Percentiles rank a stretch among this genome's conserved stretches.
Conservation (phyloP, 176 grass and related monocot genomes). For the Thalia dealbata region DNA sequence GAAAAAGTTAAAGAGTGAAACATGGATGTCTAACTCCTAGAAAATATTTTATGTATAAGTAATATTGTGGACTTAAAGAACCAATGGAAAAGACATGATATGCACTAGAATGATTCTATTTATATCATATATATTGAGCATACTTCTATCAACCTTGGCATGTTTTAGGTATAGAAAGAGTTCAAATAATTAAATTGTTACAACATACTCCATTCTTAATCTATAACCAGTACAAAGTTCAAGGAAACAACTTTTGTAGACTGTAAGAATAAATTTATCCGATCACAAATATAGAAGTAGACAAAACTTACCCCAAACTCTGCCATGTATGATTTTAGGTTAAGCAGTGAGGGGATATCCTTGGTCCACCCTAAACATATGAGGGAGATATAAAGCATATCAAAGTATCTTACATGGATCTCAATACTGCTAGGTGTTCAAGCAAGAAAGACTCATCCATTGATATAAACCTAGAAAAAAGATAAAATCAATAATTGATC, state of each 20-base stretch:
- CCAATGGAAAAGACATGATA: neutral
- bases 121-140: neutral
- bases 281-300: constrained; percentile 72
- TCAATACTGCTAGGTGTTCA: constrained; percentile 51
- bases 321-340: constrained; percentile 27
- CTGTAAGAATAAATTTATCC: constrained; percentile 63
- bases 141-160: neutral
- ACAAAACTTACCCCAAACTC: constrained; percentile 56
- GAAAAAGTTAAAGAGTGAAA: neutral
- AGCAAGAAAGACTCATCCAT: constrained; percentile 69
- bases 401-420: constrained; percentile 45
- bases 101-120: neutral
- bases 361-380: neutral
- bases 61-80: neutral
- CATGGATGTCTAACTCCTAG: too few species aligned
- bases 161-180: neutral
- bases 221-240: neutral
- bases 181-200: neutral
- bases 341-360: neutral
- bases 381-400: constrained; percentile 6
- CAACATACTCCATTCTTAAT: neutral
- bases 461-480: constrained; percentile 49
- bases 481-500: neutral
- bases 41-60: neutral
- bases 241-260: constrained; percentile 40